Evolutionary conservation across 129 eudicot genomes (phyloP).

Genomic region (Flaveria bidentis): DNA sequence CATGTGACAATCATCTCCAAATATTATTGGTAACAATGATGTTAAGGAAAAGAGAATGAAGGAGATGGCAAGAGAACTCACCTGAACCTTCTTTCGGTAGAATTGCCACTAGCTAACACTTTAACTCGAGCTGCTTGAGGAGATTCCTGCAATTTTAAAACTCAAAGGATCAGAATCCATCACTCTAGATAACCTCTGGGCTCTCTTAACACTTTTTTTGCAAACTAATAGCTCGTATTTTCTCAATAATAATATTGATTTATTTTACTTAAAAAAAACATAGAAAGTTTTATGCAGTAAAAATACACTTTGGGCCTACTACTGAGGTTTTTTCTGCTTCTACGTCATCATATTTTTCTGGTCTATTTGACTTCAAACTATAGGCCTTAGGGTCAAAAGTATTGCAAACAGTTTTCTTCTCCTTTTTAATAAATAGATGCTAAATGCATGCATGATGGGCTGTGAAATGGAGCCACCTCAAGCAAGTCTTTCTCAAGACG

Average conservation of each 20-base stretch:
- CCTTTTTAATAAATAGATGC: neutral
- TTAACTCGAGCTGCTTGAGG: conserved; percentile 99
- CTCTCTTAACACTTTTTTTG: neutral
- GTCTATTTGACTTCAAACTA: neutral
- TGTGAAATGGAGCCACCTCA: conserved; percentile 56
- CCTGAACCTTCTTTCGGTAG: conserved; percentile 99
- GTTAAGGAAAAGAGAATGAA: neutral
- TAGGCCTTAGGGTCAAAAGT: neutral
- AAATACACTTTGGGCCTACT: neutral
- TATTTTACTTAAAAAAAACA: neutral
- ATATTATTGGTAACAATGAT: neutral
- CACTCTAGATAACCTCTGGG: neutral
- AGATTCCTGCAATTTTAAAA: conserved; percentile 65
- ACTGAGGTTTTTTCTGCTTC: neutral
- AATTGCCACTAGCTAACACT: conserved; percentile 97
- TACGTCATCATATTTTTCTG: neutral
- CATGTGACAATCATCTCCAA: neutral
- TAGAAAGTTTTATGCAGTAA: neutral
- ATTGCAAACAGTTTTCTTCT: conserved; percentile 1
- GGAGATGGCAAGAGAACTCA: conserved; percentile 11
- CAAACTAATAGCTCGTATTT: neutral
- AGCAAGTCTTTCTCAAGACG: conserved; percentile 97
- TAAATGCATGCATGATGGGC: conserved; percentile 12
- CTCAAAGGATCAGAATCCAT: neutral
- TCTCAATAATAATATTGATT: neutral